phyloP scores from a whole-genome alignment of 306 rosid species.

The Glycine tomentella region DNA sequence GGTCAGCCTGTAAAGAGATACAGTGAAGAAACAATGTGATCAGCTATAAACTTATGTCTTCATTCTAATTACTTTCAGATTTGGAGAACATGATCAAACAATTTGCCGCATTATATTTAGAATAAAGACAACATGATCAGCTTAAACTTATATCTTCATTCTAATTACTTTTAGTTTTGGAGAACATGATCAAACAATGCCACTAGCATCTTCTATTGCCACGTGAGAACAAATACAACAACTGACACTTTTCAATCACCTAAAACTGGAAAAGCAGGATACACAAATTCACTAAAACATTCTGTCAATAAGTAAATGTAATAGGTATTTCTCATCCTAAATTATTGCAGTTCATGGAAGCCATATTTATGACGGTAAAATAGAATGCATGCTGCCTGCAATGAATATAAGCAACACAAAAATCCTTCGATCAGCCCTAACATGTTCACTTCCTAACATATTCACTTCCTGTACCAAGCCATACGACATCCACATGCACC shows the following conservation, averaged over 20 bases:
- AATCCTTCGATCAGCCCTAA: neutral
- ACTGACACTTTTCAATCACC: conserved; percentile 19
- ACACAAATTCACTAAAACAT: neutral
- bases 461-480: neutral
- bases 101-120: too few species aligned
- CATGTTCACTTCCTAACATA: too few species aligned
- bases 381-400: neutral
- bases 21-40: neutral
- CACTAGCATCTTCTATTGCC: too few species aligned
- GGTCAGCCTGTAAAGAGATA: neutral
- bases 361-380: conserved; percentile 6
- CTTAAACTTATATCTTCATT: too few species aligned
- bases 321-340: neutral
- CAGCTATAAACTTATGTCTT: neutral
- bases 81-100: conserved; percentile 13
- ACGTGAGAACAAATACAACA: neutral
- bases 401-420: conserved; percentile 9
- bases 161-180: too few species aligned
- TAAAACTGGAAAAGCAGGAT: neutral
- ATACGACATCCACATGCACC: neutral
- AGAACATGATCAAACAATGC: too few species aligned
- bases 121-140: too few species aligned
- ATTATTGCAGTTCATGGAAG: neutral
- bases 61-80: neutral
- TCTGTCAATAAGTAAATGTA: conserved; percentile 5